These are phyloP conservation scores for Multifurca ochricompacta DNA, from an alignment of 768 basidiomycete genomes.

Conservation along the genomic window DNA sequence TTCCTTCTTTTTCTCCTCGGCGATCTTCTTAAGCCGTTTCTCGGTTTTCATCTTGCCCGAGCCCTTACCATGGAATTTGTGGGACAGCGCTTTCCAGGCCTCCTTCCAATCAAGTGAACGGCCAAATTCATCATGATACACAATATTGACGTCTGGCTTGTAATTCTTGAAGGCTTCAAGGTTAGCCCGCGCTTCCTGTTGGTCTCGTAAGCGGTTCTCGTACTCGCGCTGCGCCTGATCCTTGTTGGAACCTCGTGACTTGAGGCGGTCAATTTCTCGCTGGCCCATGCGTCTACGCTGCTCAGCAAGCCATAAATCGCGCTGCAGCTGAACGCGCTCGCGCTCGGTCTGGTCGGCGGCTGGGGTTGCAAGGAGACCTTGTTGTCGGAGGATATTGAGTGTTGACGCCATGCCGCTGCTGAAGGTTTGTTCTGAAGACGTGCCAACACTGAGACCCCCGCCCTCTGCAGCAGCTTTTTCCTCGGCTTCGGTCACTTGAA, in stretches of 20 bases:
- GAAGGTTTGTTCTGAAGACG: constrained; percentile 71
- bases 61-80: constrained; percentile 98
- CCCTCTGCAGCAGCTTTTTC: constrained; percentile 33
- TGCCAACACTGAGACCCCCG: constrained; percentile 43
- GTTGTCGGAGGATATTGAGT: constrained; percentile 79
- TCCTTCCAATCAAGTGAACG: constrained; percentile 84
- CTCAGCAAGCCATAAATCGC: constrained; percentile 86
- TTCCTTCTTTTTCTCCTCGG: constrained; percentile 91
- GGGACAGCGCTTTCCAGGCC: constrained; percentile 96
- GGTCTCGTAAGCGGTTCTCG: constrained; percentile 86
- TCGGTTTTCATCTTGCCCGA: constrained; percentile 96
- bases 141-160: constrained; percentile 94
- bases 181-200: constrained; percentile 78
- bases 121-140: constrained; percentile 96
- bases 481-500: constrained; percentile 56
- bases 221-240: constrained; percentile 94
- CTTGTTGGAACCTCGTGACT: constrained; percentile 71
- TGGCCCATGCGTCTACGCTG: constrained; percentile 68
- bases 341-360: constrained; percentile 60
- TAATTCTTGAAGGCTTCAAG: constrained; percentile 85
- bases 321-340: constrained; percentile 74
- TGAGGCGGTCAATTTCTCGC: constrained; percentile 72
- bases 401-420: constrained; percentile 83
- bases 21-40: constrained; percentile 92
- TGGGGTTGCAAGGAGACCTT: constrained; percentile 74